phyloP scores from a whole-genome alignment of 2,329 filamentous ascomycete genomes.

The Apiospora koreana region DNA sequence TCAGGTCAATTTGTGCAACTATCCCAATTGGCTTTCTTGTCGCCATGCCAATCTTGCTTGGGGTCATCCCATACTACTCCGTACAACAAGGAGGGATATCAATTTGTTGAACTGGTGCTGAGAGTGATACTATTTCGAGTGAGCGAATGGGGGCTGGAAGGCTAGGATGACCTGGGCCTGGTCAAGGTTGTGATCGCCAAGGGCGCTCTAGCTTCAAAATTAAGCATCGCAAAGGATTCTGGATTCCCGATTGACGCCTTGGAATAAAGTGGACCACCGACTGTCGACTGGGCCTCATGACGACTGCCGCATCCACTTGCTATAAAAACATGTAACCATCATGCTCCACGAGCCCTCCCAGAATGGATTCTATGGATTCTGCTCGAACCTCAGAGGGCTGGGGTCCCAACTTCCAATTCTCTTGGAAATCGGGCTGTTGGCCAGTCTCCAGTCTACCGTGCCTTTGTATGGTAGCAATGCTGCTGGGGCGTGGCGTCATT shows the following conservation, averaged over 20 bases:
- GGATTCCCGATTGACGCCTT: not conserved
- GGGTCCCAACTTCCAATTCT: not conserved
- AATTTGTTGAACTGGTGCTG: not conserved
- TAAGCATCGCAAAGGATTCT: not conserved
- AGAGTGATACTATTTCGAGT: not conserved
- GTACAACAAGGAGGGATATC: not conserved
- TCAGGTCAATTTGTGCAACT: not conserved
- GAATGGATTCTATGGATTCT: not conserved
- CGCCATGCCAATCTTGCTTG: not conserved
- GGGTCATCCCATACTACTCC: not conserved
- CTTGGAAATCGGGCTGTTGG: not conserved
- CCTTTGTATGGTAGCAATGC: not conserved
- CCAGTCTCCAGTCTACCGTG: not conserved
- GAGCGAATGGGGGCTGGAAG: not conserved
- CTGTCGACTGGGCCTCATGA: not conserved
- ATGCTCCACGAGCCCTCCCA: not conserved
- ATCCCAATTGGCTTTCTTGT: not conserved
- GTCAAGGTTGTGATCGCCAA: not conserved
- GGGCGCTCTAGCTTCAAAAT: not conserved
- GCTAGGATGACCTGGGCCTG: not conserved
- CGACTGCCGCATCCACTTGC: not conserved
- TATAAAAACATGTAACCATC: slow-evolving; percentile 4
- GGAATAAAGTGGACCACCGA: not conserved
- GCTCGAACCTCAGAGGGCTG: not conserved
- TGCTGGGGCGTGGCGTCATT: not conserved